Base-by-base conservation (phyloP, 2,329 filamentous ascomycete genomes). In the Exophiala mesophila region DNA sequence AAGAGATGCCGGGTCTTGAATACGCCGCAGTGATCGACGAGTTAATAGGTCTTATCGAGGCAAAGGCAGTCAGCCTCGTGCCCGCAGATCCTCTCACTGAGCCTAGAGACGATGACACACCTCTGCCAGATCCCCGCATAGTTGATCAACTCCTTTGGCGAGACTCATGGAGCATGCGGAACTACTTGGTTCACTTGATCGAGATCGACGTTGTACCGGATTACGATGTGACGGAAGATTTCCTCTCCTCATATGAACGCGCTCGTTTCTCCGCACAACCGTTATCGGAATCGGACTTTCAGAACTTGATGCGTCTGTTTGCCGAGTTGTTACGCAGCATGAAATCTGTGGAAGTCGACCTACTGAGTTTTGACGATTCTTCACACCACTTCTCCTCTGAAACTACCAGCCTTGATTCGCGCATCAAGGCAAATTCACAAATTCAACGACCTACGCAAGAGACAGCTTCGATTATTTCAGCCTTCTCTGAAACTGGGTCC, bases 41-140 rank as follows among this genome's bases (percentile, higher is more conserved):
- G 63, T 72, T 98, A 17, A 87, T 89, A 1, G 83, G 94, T 59
- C 73, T 97, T 19, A 85, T 97, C 50, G 90, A 97, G 68, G 90
- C 87, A 7, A 90, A 90, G 62, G 90, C 88, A 1, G 79, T 96
- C n/a, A 88, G 86, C 0, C 75, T 95, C 26, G 87, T 85, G 0
- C 87, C 82, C 20, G 69, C 72, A 1, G 72, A 75, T 51, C 70
- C 73, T 3, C 51, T 55, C n/a, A 31, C 71, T 67, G 50, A 68
- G 62, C 24, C 63, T 57, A 23, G 68, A 67, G 13, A 56, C 57
- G 61, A 60, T 48, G 54, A 49, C 15, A 45, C 42, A 8, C 36
- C 33, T 16, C 31, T 39, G n/a, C 41, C 44, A 4, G 42, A 52
- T 38, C 47, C 45, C 8, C 76, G 81, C 21, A 79, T 85, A 1